Base-by-base conservation (phyloP, 1,139 yeast species). In the Saccharomycopsis crataegensis region DNA sequence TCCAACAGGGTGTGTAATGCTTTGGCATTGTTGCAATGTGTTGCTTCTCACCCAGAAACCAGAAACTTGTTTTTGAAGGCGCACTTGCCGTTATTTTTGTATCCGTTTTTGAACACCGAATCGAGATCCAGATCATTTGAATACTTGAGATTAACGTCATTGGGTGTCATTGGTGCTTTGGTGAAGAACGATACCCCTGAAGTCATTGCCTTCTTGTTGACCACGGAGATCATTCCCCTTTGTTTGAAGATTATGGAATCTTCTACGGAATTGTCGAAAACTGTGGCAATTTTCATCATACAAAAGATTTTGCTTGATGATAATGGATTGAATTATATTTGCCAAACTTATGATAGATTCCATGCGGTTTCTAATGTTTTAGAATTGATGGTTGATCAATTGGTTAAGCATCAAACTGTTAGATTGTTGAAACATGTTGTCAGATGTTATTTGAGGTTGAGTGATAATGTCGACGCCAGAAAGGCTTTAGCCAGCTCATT, bases 141-240 rank as follows among this genome's bases (percentile, higher is more conserved):
- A 69, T 93, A 93, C 67, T 76, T 93, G 62, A 77, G 99, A 60
- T 76, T 93, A 59, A 93, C 99, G 1, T 86, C 96, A 56, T 78
- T 93, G 58, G 99, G 99, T 41, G 98, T 93, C 5, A 88, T 93
- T 67, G 99, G 99, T 16, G 99, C 99, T 0, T 73, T 93, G 57
- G 99, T 93, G 34, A 93, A 93, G 64, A 91, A 91, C 67, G 99
- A 93, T 65, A 87, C 96, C 2, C 90, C 96, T 11, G 97, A 93
- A 62, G 99, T 93, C 51, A 91, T 93, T 59, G 86, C 86, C 59
- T 93, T 93, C 65, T 72, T 93, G 63, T 75, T 93, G 48, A 84
- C 96, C 11, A 91, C 99, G 0, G 99, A 93, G 66, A 93, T 93
- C 61, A 95, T 93, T 43, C 99, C 99, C 6, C 72, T 93, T 57